Conservation (phyloP, 2,329 filamentous ascomycete species). For the Colletotrichum paranaense region DNA sequence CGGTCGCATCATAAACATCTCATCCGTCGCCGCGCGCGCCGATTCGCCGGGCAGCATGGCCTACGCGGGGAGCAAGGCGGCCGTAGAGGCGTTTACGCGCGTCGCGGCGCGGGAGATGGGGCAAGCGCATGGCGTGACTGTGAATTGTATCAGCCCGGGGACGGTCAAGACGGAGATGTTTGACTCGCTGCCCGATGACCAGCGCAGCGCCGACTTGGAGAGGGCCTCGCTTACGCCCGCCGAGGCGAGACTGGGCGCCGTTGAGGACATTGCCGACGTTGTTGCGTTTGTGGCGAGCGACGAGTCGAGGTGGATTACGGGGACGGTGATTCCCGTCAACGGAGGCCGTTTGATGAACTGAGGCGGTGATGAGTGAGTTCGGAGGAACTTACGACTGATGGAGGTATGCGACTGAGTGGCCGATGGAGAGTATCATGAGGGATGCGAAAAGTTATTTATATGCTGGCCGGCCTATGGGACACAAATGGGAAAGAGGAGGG, state of each 20-base stretch:
- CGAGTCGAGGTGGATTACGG: conserved; percentile 37
- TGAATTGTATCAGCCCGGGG: conserved; percentile 37
- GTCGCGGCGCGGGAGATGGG: conserved; percentile 37
- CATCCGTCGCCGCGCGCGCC: conserved; percentile 35
- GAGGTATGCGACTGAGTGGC: too few relatives aligned
- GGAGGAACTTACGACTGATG: background rate
- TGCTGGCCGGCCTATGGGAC: background rate
- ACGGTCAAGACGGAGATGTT: conserved; percentile 37
- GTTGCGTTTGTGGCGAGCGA: conserved; percentile 36
- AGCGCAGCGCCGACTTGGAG: conserved; percentile 33
- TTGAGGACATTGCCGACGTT: conserved; percentile 37
- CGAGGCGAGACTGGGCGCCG: conserved; percentile 35
- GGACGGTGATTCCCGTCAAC: conserved; percentile 36
- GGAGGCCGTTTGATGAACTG: conserved; percentile 36
- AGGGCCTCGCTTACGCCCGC: conserved; percentile 34
- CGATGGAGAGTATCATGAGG: background rate
- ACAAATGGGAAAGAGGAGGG: background rate
- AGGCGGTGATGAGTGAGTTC: background rate
- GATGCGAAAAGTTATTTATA: background rate
- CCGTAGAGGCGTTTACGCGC: conserved; percentile 37
- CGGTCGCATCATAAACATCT: conserved; percentile 40
- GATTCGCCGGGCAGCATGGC: conserved; percentile 36
- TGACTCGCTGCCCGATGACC: conserved; percentile 33
- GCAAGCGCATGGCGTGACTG: conserved; percentile 35
- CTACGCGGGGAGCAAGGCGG: conserved; percentile 36